Percentiles rank a stretch among this genome's conserved stretches.
phyloP scores from a whole-genome alignment of 75 land plant species.

The Selaginella tamariscina region DNA sequence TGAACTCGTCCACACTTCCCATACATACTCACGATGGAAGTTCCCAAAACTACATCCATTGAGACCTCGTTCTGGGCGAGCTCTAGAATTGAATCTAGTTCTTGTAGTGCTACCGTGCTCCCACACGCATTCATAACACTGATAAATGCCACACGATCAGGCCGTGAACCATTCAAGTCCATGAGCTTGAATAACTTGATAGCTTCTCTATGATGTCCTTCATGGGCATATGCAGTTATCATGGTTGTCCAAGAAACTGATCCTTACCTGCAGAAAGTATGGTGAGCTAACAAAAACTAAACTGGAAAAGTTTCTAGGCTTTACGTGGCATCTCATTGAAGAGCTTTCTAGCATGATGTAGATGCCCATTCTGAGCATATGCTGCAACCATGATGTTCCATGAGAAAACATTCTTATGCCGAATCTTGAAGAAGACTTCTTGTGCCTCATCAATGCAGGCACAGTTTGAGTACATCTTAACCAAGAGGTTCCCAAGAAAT shows the following conservation, averaged over 20 bases:
- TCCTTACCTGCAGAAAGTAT: too few species aligned
- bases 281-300: too few species aligned
- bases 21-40: neutral
- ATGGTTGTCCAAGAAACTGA: slow-evolving; percentile 6
- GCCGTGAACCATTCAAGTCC: neutral
- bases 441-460: slow-evolving; percentile 17
- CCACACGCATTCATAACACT: slow-evolving; percentile 11
- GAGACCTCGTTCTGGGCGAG: neutral
- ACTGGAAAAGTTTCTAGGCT: too few species aligned
- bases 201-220: neutral
- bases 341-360: slow-evolving; percentile 13
- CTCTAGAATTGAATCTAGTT: neutral
- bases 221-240: slow-evolving; percentile 1
- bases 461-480: slow-evolving; percentile 24
- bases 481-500: slow-evolving; percentile 16
- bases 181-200: slow-evolving; percentile 1
- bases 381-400: slow-evolving; percentile 36
- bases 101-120: neutral
- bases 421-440: slow-evolving; percentile 26
- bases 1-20: neutral
- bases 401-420: slow-evolving; percentile 20
- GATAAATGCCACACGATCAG: neutral
- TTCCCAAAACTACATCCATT: slow-evolving; percentile 4
- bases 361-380: slow-evolving; percentile 20
- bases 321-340: neutral